A percentile compares a stretch with the other conserved stretches of the same genome.
Evolutionary conservation across 108 stramenopile species (phyloP).

Genomic region (Hondaea fermentalgiana): DNA sequence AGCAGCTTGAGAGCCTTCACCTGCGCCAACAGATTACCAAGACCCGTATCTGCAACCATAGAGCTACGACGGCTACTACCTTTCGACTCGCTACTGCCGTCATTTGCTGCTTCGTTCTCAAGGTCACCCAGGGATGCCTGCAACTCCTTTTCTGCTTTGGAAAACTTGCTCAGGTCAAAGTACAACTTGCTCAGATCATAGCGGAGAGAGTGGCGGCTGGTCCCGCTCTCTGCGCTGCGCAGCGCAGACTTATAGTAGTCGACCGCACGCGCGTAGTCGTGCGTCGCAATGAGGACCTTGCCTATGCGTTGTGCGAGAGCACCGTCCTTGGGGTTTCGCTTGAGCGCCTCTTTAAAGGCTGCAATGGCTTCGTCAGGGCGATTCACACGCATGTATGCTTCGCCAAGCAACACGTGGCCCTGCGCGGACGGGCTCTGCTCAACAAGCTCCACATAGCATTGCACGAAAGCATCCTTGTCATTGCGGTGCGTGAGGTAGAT

Average conservation of each 20-base stretch:
- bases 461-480: slow-evolving; percentile 43
- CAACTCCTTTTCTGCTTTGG: slow-evolving; percentile 8
- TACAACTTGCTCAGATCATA: slow-evolving; percentile 48
- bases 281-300: slow-evolving; percentile 44
- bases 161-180: slow-evolving; percentile 19
- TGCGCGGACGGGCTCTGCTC: slow-evolving; percentile 21
- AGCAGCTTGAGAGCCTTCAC: slow-evolving; percentile 21
- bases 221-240: slow-evolving; percentile 2
- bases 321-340: slow-evolving; percentile 35
- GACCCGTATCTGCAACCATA: background rate
- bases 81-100: background rate
- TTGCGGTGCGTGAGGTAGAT: slow-evolving; percentile 47
- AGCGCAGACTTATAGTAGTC: slow-evolving; percentile 55
- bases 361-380: slow-evolving; percentile 50
- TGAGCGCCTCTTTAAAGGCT: slow-evolving; percentile 48
- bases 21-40: background rate
- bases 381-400: slow-evolving; percentile 58
- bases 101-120: background rate
- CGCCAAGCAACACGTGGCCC: slow-evolving; percentile 42
- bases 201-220: background rate
- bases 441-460: slow-evolving; percentile 49
- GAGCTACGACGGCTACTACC: background rate
- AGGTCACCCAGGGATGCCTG: background rate
- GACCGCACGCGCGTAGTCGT: slow-evolving; percentile 52
- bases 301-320: slow-evolving; percentile 43